Evolutionary conservation across 345 rosid species (phyloP), one percentile per base, ranked within the genome.

Genomic region (Eucalyptus melliodora): DNA sequence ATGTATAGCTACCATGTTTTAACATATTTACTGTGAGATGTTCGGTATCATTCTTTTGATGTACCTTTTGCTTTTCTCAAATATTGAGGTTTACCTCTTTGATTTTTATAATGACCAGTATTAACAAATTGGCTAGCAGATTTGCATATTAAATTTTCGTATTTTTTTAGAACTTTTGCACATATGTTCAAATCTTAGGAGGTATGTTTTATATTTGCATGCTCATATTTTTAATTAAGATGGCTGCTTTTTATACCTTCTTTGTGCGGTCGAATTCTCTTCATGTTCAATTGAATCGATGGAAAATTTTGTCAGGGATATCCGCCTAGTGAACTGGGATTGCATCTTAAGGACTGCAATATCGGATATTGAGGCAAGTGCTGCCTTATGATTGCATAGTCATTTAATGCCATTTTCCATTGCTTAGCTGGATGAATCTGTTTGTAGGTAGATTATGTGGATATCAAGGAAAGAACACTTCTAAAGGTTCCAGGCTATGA

Each of bases 241-340:
- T 42, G 10, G 50, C 27, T 85, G 56, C 87, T 85, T 37, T 85
- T 85, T 7, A 50, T 85, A 13, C 24, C 50, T 85, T 27, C 37
- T 85, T 42, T 27, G 87, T 50, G 53, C 7, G 40, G 53, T 44
- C 3, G n/a, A 42, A 7, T 23, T 44, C 56, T 49, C 34, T 56
- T 86, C 26, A 9, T 55, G 13, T 86, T 86, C n/a, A 16, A 59
- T 82, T 88, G 77, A 83, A 51, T 86, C n/a, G 11, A 59, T 82
- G 49, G 77, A 83, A 51, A 87, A 87, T 44, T 88, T 92, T 77
- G 83, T 92, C 94, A 98, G 99, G 94, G 99, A 95, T 90, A 42
- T 93, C 62, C 94, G 99, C 80, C 93, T 98, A 83, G 99, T 97
- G 89, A 96, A 97, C 90, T 98, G 99, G 99, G 98, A 96, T 91